A percentile compares a stretch with the other conserved stretches of the same genome.
These are phyloP conservation scores for Backusella australiensis DNA, from an alignment of 192 early-diverging fungal species.

Conservation along the genomic window DNA sequence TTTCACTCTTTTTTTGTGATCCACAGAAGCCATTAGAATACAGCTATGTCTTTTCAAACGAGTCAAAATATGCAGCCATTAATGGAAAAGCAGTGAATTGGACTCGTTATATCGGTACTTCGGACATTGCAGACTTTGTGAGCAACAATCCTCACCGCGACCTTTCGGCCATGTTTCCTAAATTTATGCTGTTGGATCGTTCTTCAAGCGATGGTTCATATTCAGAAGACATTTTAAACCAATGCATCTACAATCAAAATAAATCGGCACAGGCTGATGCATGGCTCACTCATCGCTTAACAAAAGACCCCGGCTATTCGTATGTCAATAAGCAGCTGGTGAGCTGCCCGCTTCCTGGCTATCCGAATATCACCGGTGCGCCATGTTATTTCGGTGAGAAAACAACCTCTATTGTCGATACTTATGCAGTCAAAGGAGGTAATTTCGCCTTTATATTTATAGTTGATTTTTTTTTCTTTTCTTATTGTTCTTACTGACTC, in stretches of 20 bases:
- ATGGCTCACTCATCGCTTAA: conserved; percentile 29
- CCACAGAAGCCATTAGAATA: conserved; percentile 25
- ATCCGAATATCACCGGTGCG: conserved; percentile 27
- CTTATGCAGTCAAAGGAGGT: conserved; percentile 34
- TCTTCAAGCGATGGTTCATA: not conserved
- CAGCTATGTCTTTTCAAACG: conserved; percentile 1
- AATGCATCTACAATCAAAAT: conserved; percentile 19
- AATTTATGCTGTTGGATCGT: conserved; percentile 23
- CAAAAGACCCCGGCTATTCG: conserved; percentile 24
- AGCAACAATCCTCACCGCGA: conserved; percentile 27
- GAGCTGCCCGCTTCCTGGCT: conserved; percentile 23
- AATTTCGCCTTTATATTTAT: not conserved
- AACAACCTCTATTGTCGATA: not conserved
- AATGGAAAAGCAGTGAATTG: conserved; percentile 35
- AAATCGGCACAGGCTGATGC: conserved; percentile 11
- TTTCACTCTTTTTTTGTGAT: conserved; percentile 29
- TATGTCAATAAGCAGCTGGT: conserved; percentile 8
- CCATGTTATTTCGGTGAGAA: conserved; percentile 25
- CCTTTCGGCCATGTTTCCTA: conserved; percentile 31
- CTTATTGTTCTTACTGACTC: conserved; percentile 9
- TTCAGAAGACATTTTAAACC: conserved; percentile 12
- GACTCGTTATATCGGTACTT: not conserved
- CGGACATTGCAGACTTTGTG: conserved; percentile 16
- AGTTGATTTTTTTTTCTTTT: not conserved
- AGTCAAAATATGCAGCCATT: conserved; percentile 23